These are phyloP conservation scores for Crithidia acanthocephali DNA, from an alignment of 208 protist genomes.

Conservation along the genomic window DNA sequence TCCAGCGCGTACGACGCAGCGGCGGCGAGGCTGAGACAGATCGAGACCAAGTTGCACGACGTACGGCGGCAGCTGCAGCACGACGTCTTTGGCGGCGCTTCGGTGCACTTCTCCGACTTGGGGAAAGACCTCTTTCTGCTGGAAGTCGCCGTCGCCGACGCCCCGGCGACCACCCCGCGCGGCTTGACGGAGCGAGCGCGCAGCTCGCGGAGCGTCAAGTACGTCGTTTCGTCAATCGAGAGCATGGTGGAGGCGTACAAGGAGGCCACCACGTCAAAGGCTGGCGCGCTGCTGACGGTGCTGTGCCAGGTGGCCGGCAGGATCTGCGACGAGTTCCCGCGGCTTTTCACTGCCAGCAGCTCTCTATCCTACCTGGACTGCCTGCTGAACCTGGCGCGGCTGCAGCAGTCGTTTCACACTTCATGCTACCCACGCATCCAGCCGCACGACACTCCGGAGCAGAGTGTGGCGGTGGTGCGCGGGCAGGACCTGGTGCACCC, in stretches of 20 bases:
- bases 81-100: slow-evolving; percentile 60
- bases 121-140: slow-evolving; percentile 89
- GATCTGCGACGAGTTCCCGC: slow-evolving; percentile 73
- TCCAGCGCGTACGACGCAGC: slow-evolving; percentile 67
- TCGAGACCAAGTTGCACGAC: slow-evolving; percentile 68
- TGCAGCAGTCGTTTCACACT: slow-evolving; percentile 35
- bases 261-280: slow-evolving; percentile 56
- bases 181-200: slow-evolving; percentile 76
- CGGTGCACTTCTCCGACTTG: slow-evolving; percentile 64
- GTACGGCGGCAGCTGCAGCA: slow-evolving; percentile 38
- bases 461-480: slow-evolving; percentile 20
- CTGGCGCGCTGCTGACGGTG: slow-evolving; percentile 66
- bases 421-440: slow-evolving; percentile 35
- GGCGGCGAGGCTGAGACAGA: slow-evolving; percentile 28
- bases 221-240: slow-evolving; percentile 52
- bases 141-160: slow-evolving; percentile 64
- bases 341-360: slow-evolving; percentile 58
- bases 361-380: slow-evolving; percentile 87
- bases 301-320: slow-evolving; percentile 60
- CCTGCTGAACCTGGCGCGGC: slow-evolving; percentile 62
- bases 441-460: neutral
- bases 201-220: slow-evolving; percentile 75
- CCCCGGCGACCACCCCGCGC: slow-evolving; percentile 47
- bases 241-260: slow-evolving; percentile 61
- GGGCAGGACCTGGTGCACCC: slow-evolving; percentile 45